These are phyloP conservation scores for Talaromyces nanjingensis DNA, from an alignment of 495 filamentous ascomycete genomes.

Conservation along the genomic window DNA sequence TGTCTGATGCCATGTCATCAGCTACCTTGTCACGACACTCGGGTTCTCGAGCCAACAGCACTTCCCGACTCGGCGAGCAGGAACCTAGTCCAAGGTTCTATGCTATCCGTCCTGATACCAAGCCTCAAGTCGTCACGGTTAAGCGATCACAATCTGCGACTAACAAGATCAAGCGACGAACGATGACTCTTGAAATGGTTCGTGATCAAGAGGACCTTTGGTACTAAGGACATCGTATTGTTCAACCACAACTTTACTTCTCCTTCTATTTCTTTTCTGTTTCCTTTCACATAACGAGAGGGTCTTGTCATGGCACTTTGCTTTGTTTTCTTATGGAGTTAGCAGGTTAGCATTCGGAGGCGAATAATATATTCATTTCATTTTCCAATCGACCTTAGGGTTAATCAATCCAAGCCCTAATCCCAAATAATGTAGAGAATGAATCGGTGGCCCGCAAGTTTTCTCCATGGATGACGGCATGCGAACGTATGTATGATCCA, in stretches of 20 bases:
- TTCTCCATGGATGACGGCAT: conserved; percentile 10
- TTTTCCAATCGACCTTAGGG: background rate
- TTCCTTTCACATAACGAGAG: background rate
- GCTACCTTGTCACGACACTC: background rate
- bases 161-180: conserved; percentile 10
- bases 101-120: background rate
- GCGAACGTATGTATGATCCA: conserved; percentile 6
- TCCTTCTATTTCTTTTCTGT: background rate
- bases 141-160: conserved; percentile 5
- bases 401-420: background rate
- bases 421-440: background rate
- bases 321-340: background rate
- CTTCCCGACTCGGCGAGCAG: background rate
- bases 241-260: background rate
- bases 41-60: background rate
- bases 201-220: conserved; percentile 36
- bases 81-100: background rate
- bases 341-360: background rate
- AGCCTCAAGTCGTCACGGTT: conserved; percentile 5
- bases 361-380: background rate
- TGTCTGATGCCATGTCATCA: background rate
- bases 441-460: conserved; percentile 1
- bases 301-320: background rate
- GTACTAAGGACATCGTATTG: conserved; percentile 14
- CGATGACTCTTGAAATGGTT: conserved; percentile 37